These are phyloP conservation scores for Auricularia sp. DNA, from an alignment of 768 basidiomycete species.

Conservation along the genomic window DNA sequence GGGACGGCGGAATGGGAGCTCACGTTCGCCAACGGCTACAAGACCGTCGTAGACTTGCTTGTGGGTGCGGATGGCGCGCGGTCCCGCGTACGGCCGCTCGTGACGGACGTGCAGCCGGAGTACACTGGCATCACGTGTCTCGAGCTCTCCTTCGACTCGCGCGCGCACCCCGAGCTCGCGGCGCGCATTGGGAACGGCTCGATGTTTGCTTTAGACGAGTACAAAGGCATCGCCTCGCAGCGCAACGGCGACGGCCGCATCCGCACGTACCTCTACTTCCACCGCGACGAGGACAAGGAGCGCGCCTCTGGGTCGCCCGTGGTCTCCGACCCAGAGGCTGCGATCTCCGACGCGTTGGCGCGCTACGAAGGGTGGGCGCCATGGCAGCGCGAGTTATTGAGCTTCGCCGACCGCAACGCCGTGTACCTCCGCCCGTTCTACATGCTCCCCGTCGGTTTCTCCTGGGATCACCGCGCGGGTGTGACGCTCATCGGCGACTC, in stretches of 20 bases:
- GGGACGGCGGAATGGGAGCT: neutral
- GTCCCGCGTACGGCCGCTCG: conserved; percentile 27
- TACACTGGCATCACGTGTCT: conserved; percentile 24
- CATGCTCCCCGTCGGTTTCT: conserved; percentile 8
- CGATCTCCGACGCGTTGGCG: neutral
- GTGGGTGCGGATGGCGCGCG: conserved; percentile 34
- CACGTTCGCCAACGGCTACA: neutral
- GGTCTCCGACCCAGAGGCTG: neutral
- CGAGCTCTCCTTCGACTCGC: conserved; percentile 15
- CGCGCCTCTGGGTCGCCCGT: neutral
- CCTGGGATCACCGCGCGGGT: conserved; percentile 7
- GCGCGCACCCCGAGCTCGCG: conserved; percentile 16
- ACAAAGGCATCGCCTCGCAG: conserved; percentile 21
- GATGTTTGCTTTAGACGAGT: conserved; percentile 19
- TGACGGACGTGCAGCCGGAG: conserved; percentile 21
- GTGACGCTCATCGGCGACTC: conserved; percentile 26
- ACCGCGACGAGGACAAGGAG: neutral
- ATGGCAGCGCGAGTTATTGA: neutral
- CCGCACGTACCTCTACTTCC: conserved; percentile 14
- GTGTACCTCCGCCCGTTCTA: conserved; percentile 5
- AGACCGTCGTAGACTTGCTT: conserved; percentile 14
- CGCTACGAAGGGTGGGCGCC: neutral
- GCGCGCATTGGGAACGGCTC: conserved; percentile 21
- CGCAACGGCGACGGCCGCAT: conserved; percentile 21
- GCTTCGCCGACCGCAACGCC: neutral